Percentiles rank a stretch among this genome's conserved stretches.
phyloP scores from a whole-genome alignment of 2,329 filamentous ascomycete species.

The Stemphylium vesicarium region DNA sequence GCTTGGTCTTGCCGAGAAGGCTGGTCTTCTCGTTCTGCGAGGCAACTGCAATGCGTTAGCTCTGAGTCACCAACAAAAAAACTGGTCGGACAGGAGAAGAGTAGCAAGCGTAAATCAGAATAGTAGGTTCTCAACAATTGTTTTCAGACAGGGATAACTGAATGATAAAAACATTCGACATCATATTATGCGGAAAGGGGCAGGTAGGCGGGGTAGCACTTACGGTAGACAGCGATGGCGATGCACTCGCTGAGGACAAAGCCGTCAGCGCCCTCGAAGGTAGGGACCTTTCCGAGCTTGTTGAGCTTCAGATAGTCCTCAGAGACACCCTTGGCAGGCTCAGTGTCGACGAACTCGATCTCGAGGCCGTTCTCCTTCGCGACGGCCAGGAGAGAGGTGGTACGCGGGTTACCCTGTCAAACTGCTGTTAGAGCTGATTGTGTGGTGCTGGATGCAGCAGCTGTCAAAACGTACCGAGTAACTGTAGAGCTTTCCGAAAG shows the following conservation, averaged over 20 bases:
- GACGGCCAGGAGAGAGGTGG: slow-evolving; percentile 85
- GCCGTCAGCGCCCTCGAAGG: slow-evolving; percentile 91
- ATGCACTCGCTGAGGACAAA: slow-evolving; percentile 88
- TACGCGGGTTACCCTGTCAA: slow-evolving; percentile 82
- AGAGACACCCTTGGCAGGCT: slow-evolving; percentile 68
- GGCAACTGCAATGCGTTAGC: slow-evolving; percentile 69
- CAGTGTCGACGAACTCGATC: slow-evolving; percentile 79
- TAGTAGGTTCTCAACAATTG: slow-evolving; percentile 77
- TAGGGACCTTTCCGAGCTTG: slow-evolving; percentile 88
- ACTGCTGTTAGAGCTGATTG: slow-evolving; percentile 36
- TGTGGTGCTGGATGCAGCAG: slow-evolving; percentile 5
- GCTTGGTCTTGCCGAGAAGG: slow-evolving; percentile 99
- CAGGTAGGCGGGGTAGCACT: slow-evolving; percentile 54
- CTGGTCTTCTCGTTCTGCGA: slow-evolving; percentile 99
- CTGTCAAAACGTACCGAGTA: slow-evolving; percentile 59
- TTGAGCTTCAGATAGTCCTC: slow-evolving; percentile 84
- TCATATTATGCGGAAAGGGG: slow-evolving; percentile 50
- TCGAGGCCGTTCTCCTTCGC: slow-evolving; percentile 98
- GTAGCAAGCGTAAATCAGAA: slow-evolving; percentile 83
- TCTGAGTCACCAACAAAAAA: slow-evolving; percentile 35
- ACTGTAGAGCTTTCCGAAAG: slow-evolving; percentile 98
- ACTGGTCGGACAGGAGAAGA: slow-evolving; percentile 21
- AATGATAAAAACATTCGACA: slow-evolving; percentile 73
- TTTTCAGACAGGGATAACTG: slow-evolving; percentile 84
- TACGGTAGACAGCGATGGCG: slow-evolving; percentile 97